Conservation (phyloP, 1,284 basidiomycete species). For the Rhodotorula sp. region DNA sequence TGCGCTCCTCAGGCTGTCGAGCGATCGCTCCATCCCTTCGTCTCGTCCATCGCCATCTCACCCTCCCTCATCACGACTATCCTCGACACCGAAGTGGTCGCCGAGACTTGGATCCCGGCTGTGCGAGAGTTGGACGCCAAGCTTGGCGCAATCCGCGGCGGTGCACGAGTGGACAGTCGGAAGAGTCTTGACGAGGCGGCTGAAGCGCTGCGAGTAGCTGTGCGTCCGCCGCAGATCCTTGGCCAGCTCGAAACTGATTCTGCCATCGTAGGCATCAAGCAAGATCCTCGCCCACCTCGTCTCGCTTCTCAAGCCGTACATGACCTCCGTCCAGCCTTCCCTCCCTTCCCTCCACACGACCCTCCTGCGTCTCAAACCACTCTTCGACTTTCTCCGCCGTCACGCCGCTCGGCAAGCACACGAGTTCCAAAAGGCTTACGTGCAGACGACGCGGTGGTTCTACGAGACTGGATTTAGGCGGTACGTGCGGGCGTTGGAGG, state of each 20-base stretch:
- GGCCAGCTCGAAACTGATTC: neutral
- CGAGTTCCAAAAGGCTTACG: conserved; percentile 86
- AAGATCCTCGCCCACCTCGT: conserved; percentile 88
- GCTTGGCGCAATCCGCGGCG: conserved; percentile 64
- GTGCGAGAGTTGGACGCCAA: conserved; percentile 76
- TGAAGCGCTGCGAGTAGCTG: conserved; percentile 81
- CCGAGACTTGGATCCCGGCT: conserved; percentile 67
- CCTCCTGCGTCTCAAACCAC: conserved; percentile 75
- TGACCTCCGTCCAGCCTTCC: conserved; percentile 80
- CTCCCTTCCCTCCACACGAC: conserved; percentile 89
- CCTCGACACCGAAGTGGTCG: conserved; percentile 67
- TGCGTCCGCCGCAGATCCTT: conserved; percentile 54
- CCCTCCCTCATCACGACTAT: conserved; percentile 75
- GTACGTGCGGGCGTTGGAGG: conserved; percentile 76
- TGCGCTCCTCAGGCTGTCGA: conserved; percentile 68
- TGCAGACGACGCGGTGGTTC: conserved; percentile 78
- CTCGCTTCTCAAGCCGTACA: conserved; percentile 75
- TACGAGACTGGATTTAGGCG: conserved; percentile 94
- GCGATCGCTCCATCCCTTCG: conserved; percentile 73
- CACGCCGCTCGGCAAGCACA: conserved; percentile 77
- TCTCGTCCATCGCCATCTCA: conserved; percentile 76
- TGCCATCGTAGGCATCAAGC: conserved; percentile 65
- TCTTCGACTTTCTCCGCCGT: conserved; percentile 81
- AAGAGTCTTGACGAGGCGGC: conserved; percentile 75
- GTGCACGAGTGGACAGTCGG: conserved; percentile 77